Percentiles rank a stretch among this genome's conserved stretches.
phyloP scores from a whole-genome alignment of 768 basidiomycete genomes.

The Podaxis sp. region DNA sequence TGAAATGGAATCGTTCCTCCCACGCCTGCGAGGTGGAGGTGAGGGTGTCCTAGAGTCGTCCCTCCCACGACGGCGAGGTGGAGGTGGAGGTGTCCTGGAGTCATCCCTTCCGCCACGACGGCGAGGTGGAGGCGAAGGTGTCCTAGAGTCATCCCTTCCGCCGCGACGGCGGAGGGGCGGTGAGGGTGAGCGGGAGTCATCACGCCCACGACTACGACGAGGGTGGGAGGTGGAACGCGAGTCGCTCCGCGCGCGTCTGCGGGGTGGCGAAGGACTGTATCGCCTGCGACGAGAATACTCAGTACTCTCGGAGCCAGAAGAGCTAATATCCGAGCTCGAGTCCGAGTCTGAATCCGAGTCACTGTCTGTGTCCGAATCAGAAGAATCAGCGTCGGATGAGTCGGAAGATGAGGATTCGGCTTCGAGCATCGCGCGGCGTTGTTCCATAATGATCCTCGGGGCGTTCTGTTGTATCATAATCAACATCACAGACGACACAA shows the following conservation, averaged over 20 bases:
- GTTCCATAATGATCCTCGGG: conserved; percentile 90
- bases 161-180: conserved; percentile 15
- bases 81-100: conserved; percentile 16
- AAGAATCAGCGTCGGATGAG: conserved; percentile 32
- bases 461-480: conserved; percentile 64
- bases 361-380: conserved; percentile 28
- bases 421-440: conserved; percentile 84
- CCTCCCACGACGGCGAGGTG: conserved; percentile 14
- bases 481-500: neutral
- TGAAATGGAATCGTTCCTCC: conserved; percentile 17
- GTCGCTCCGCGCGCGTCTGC: conserved; percentile 6
- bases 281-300: conserved; percentile 20
- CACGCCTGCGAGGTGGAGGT: conserved; percentile 21
- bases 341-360: conserved; percentile 30
- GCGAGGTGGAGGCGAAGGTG: conserved; percentile 3
- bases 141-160: conserved; percentile 9
- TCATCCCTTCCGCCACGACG: conserved; percentile 17
- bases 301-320: conserved; percentile 6
- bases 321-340: conserved; percentile 16
- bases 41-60: conserved; percentile 18
- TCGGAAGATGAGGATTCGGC: conserved; percentile 52
- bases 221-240: conserved; percentile 1
- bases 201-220: conserved; percentile 13
- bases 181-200: conserved; percentile 16
- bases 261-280: conserved; percentile 24